Conservation (phyloP, 208 protist genomes). For the Trypanosoma congolense region DNA sequence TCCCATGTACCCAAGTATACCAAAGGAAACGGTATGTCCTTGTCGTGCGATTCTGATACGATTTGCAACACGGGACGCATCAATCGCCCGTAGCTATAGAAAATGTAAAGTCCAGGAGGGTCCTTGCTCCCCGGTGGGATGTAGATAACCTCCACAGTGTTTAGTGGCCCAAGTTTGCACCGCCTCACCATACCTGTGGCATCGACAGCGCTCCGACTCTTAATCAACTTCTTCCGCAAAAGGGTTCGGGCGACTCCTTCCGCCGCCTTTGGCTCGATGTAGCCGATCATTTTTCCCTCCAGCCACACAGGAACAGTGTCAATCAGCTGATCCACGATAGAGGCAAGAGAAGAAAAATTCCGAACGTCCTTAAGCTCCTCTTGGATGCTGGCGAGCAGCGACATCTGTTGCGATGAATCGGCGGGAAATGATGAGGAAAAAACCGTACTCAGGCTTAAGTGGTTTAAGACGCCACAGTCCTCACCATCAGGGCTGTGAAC, state of each 20-base stretch:
- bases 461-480: constrained; percentile 99
- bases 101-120: constrained; percentile 85
- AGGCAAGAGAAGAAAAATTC: constrained; percentile 20
- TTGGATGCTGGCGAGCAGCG: constrained; percentile 37
- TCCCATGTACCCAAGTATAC: constrained; percentile 96
- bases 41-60: constrained; percentile 32
- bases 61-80: constrained; percentile 94
- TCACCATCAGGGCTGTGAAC: constrained; percentile 99
- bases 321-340: constrained; percentile 45
- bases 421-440: constrained; percentile 44
- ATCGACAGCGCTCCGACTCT: constrained; percentile 39
- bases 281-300: constrained; percentile 88
- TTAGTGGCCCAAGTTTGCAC: constrained; percentile 36
- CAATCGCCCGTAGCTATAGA: constrained; percentile 89
- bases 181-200: constrained; percentile 58
- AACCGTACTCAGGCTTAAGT: constrained; percentile 92
- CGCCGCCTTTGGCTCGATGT: constrained; percentile 58
- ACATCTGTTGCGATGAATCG: constrained; percentile 14
- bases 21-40: constrained; percentile 68
- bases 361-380: constrained; percentile 47
- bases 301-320: constrained; percentile 87
- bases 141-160: constrained; percentile 81
- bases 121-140: constrained; percentile 63
- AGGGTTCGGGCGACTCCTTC: constrained; percentile 33
- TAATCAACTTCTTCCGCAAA: constrained; percentile 48